Conservation (phyloP, 306 rosid species). For the peach (Prunus persica) region Prunus_persica_NCBIv2 NC_034011.1:19548001-19548500, state of each 20-base stretch:
- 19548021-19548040: neutral
- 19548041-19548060: neutral
- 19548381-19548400: slow-evolving; percentile 31
- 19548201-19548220: slow-evolving; percentile 74
- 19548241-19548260: slow-evolving; percentile 97
- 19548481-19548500: slow-evolving; percentile 60
- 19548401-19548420: slow-evolving; percentile 38
- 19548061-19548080: neutral
- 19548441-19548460: slow-evolving; percentile 58
- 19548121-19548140: neutral
- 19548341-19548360: slow-evolving; percentile 66
- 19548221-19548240: slow-evolving; percentile 92
- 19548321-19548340: slow-evolving; percentile 51
- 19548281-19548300: slow-evolving; percentile 91
- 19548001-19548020: neutral
- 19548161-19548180: slow-evolving; percentile 85
- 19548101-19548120: neutral
- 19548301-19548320: slow-evolving; percentile 90
- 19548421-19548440: slow-evolving; percentile 68
- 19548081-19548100: neutral
- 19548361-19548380: slow-evolving; percentile 85
- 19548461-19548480: slow-evolving; percentile 65
- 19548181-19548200: slow-evolving; percentile 73
- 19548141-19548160: slow-evolving; percentile 23
- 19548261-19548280: slow-evolving; percentile 96